phyloP scores from a whole-genome alignment of 306 rosid genomes.

The Quercus alba region DNA sequence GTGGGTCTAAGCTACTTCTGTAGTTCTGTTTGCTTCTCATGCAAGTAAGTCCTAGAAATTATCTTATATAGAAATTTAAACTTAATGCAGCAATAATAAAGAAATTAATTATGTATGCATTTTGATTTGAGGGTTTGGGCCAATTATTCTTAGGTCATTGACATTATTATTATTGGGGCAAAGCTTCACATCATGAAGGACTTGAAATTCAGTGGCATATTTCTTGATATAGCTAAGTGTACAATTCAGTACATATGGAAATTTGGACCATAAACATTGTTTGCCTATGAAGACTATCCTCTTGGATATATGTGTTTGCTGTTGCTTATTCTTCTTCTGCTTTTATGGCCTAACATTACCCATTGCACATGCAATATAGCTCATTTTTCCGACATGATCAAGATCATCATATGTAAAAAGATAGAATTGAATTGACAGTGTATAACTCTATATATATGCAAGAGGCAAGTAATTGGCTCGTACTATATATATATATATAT shows the following conservation, averaged over 20 bases:
- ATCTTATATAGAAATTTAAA: too few species aligned
- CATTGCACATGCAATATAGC: conserved; percentile 28
- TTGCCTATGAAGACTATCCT: too few species aligned
- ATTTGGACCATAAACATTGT: background rate
- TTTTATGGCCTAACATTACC: conserved; percentile 17
- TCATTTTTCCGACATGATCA: conserved; percentile 43
- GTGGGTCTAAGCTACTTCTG: conserved; percentile 13
- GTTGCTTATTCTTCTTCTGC: conserved; percentile 16
- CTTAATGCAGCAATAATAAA: too few species aligned
- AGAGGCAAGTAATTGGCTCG: conserved; percentile 57
- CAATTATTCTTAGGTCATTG: too few species aligned
- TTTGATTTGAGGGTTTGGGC: too few species aligned
- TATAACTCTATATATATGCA: conserved; percentile 18
- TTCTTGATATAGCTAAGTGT: background rate
- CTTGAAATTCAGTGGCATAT: too few species aligned
- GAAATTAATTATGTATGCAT: too few species aligned
- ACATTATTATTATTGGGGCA: too few species aligned
- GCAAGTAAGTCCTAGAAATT: conserved; percentile 23
- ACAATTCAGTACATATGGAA: background rate
- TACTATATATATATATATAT: conserved; percentile 37
- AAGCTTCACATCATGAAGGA: too few species aligned
- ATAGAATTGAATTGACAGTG: conserved; percentile 42
- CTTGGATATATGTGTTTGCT: background rate
- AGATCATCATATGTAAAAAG: conserved; percentile 47
- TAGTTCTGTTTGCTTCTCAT: conserved; percentile 30